phyloP scores from a whole-genome alignment of 805 yeast species.

The Torulaspora quercuum region DNA sequence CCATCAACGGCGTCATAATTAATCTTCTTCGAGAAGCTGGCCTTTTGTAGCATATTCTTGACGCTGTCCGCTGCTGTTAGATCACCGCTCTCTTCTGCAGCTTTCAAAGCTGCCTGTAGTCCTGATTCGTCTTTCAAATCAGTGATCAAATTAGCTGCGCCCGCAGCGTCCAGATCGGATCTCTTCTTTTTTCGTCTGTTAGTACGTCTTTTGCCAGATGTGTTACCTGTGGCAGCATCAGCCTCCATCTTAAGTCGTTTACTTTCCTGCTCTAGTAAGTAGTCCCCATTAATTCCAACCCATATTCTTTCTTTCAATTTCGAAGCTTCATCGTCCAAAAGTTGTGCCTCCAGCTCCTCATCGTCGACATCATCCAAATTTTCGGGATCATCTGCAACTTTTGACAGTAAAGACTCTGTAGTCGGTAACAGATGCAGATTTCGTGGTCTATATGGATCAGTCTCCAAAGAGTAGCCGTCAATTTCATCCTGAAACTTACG shows the following conservation, averaged over 20 bases:
- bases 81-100: constrained; percentile 35
- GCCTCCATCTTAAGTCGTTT: constrained; percentile 82
- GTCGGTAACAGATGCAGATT: constrained; percentile 60
- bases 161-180: constrained; percentile 22
- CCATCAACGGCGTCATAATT: constrained; percentile 79
- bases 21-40: constrained; percentile 80
- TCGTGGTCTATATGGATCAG: constrained; percentile 46
- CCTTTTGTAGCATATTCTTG: constrained; percentile 67
- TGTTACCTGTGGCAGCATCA: constrained; percentile 79
- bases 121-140: constrained; percentile 31
- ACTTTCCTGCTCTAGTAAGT: constrained; percentile 76
- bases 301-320: constrained; percentile 77
- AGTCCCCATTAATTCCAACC: constrained; percentile 88
- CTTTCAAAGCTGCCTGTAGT: constrained; percentile 42
- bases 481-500: constrained; percentile 31
- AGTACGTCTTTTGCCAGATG: constrained; percentile 44
- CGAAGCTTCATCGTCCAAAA: constrained; percentile 67
- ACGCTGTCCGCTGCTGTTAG: constrained; percentile 76
- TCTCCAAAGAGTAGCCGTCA: constrained; percentile 38
- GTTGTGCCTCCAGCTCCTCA: constrained; percentile 61
- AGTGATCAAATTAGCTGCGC: constrained; percentile 22
- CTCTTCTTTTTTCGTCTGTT: constrained; percentile 32
- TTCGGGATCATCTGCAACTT: constrained; percentile 57
- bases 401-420: constrained; percentile 49
- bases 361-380: constrained; percentile 77